Base-by-base conservation (phyloP, 352 stramenopile genomes). In the Phytophthora litchii region DNA sequence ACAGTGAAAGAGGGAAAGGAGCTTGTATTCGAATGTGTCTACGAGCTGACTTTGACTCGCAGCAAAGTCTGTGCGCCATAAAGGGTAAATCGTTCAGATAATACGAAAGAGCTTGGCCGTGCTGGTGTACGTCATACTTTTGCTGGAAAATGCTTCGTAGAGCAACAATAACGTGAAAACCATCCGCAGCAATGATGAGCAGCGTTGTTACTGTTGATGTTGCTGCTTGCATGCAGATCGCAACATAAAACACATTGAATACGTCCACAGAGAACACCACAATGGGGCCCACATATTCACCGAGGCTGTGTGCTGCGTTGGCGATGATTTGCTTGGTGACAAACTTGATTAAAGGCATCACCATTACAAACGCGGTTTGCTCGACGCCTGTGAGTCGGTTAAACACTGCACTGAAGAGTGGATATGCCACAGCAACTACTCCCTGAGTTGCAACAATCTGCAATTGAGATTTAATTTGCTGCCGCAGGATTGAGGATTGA, bases 301-400 rank as follows among this genome's bases (percentile, higher is more conserved):
- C 31, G 8, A 42, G 61, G 17, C 67, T 45, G 6, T 32, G 29
- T 3, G 43, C 53, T 20, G 37, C 40, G 7, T 47, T 50, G 3
- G 64, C 64, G 3, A 56, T 54, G 12, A 59, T 37, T 16, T 76
- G 64, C 17, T 66, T 63, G 4, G 64, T 60, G 9, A 41, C 17
- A n/a, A 71, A 44, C 17, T 71, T 72, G 16, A 70, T 57, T 13
- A 60, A 10, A 11, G 47, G 46, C 29, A 65, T 50, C 5, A 57
- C 43, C 8, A 70, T 27, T 11, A 70, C 43, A 12, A 65, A 51
- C 20, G 20, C 17, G 0, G 46, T 43, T 17, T 70, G 54, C 0
- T 59, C 6, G 11, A 36, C 23, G 7, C 34, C 27, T 3, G 61
- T 29, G 27, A 60, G 52, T 17, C n/a, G 41, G 10, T 60, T 52